Base-by-base conservation (phyloP, 2,329 filamentous ascomycete species). In the Thielaviopsis euricoi region DNA sequence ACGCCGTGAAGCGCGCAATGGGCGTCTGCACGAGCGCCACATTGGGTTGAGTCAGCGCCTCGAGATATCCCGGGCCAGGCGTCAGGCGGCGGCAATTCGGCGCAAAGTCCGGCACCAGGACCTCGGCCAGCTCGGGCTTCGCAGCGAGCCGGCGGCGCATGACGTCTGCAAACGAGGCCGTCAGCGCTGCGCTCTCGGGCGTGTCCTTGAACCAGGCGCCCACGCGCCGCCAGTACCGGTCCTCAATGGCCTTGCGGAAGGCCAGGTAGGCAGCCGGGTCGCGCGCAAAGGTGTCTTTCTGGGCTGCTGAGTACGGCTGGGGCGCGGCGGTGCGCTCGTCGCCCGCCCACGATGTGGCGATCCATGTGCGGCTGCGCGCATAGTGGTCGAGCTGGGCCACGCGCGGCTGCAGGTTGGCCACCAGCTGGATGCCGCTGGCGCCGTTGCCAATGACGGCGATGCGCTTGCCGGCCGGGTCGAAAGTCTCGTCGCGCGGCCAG, bases 21-120 rank as follows among this genome's bases (percentile, higher is more conserved):
- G 68, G 74, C 0, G 74, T 75, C 37, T 73, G 73, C 63, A 85
- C 79, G 62, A 80, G 82, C 15, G 74, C 73, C n/a, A 85, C 81
- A 56, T 86, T 84, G 6, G 77, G 74, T 61, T 79, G 73, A 0
- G 75, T 73, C 25, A 86, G 70, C 0, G 82, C 80, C 65, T 86
- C 83, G 5, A 87, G 74, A 63, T 86, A 86, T 0, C 82, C 82
- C 0, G 82, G 81, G 0, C 82, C 81, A 0, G 83, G 81, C 0
- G 83, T 87, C 0, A 84, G 69, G 1, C 83, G 75, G 10, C 82
- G 75, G 62, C 83, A 87, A 62, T 81, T 76, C 12, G 79, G 80
- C 0, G 81, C 78, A 62, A 83, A 86, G 61, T 81, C 76, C 0
- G 83, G 83, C 4, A 82, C 70, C 2, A 86, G 71, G 21, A 74